These are phyloP conservation scores for Gossypium schwendimanii DNA, from an alignment of 441 rosid species.

Conservation along the genomic window DNA sequence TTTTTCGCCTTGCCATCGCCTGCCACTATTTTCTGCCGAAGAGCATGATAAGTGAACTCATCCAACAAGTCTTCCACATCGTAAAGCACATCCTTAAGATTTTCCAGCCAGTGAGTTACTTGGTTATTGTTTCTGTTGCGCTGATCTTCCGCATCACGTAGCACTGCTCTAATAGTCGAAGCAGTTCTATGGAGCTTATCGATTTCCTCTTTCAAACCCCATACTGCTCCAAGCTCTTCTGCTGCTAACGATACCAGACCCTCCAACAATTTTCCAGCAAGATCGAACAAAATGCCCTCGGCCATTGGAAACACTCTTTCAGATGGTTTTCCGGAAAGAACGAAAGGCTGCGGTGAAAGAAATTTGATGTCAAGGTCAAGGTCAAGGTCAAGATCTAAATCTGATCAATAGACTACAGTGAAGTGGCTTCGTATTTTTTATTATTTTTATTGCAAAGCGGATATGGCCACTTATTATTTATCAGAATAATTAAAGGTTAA, in stretches of 20 bases:
- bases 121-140: background rate
- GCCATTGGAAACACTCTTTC: background rate
- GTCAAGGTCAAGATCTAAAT: too few relatives aligned
- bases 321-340: background rate
- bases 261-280: background rate
- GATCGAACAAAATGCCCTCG: background rate
- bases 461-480: too few relatives aligned
- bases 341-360: background rate
- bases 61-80: conserved; percentile 27
- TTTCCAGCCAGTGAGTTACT: background rate
- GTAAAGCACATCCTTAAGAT: conserved; percentile 17
- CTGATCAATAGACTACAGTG: too few relatives aligned
- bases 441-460: too few relatives aligned
- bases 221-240: background rate
- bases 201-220: background rate
- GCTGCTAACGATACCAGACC: background rate
- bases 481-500: too few relatives aligned
- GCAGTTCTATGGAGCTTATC: background rate
- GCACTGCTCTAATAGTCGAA: background rate
- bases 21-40: background rate
- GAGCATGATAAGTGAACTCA: conserved; percentile 8
- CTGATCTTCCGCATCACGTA: background rate
- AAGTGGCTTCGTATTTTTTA: too few relatives aligned
- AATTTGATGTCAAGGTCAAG: background rate
- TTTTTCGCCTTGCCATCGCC: background rate